Percentiles rank a stretch among this genome's conserved stretches.
Evolutionary conservation across 1,284 basidiomycete species (phyloP).

Genomic region (Exobasidium cylindrosporum): DNA sequence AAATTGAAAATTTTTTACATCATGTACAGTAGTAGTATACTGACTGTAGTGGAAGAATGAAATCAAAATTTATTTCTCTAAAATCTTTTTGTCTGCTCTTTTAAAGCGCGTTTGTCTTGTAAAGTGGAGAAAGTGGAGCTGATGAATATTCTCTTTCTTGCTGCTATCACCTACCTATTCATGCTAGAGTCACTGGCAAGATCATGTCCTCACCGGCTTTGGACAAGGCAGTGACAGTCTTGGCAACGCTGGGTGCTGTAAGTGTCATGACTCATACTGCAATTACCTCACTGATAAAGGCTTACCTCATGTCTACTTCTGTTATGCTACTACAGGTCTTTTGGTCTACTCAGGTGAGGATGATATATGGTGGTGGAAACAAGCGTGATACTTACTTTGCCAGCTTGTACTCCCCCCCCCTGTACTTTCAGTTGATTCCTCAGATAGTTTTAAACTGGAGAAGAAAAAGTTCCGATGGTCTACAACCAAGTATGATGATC

Average conservation of each 20-base stretch:
- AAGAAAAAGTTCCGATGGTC: slow-evolving; percentile 13
- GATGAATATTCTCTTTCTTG: too few relatives aligned
- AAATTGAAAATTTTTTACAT: too few relatives aligned
- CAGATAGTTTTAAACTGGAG: slow-evolving; percentile 20
- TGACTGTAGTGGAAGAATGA: too few relatives aligned
- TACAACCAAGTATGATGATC: slow-evolving; percentile 34
- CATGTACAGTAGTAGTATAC: too few relatives aligned
- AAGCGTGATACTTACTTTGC: background rate
- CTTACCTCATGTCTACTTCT: background rate
- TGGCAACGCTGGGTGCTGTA: slow-evolving; percentile 28
- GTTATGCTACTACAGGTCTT: slow-evolving; percentile 9
- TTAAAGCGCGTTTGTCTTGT: too few relatives aligned
- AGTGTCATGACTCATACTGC: background rate
- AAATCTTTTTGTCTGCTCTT: too few relatives aligned
- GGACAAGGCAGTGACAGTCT: slow-evolving; percentile 7
- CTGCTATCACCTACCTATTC: too few relatives aligned
- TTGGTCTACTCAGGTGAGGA: background rate
- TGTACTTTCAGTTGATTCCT: slow-evolving; percentile 22
- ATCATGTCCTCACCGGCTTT: too few relatives aligned
- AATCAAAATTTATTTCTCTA: too few relatives aligned
- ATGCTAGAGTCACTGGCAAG: too few relatives aligned
- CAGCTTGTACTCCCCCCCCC: background rate
- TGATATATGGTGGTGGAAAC: background rate
- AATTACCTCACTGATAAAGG: background rate
- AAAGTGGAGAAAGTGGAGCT: too few relatives aligned